Conservation (phyloP, 768 basidiomycete species). For the Cyathus striatus region DNA sequence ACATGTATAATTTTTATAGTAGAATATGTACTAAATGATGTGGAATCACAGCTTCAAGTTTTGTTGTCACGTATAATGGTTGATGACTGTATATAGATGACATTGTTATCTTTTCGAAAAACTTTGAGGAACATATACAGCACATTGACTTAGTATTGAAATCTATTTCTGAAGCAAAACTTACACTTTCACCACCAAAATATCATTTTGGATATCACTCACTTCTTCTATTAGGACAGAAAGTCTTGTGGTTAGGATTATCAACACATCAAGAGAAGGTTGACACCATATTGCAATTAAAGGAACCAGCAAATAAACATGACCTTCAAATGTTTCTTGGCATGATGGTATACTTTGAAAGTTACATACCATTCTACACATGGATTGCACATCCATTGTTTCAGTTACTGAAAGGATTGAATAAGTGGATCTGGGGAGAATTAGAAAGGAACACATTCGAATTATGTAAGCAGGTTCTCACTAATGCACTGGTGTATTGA, state of each 20-base stretch:
- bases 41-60: no score
- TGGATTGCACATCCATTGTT: no score
- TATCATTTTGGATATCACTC: constrained; percentile 27
- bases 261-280: constrained; percentile 33
- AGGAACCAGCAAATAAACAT: constrained; percentile 14
- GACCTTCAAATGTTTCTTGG: no score
- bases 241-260: no score
- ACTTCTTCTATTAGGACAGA: constrained; percentile 30
- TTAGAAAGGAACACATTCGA: constrained; percentile 20
- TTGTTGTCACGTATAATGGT: no score
- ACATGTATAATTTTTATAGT: no score
- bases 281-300: constrained; percentile 22
- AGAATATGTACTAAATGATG: no score
- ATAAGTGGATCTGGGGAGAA: constrained; percentile 13
- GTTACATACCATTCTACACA: no score
- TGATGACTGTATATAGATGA: no score
- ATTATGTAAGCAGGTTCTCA: no score
- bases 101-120: no score
- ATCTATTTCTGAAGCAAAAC: constrained; percentile 13
- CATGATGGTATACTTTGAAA: no score
- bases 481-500: constrained; percentile 25
- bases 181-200: constrained; percentile 23
- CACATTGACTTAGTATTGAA: constrained; percentile 22
- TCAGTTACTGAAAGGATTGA: constrained; percentile 21
- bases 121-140: constrained; percentile 20